phyloP scores from a whole-genome alignment of 2,329 filamentous ascomycete genomes.

The Pseudogymnoascus sp. region DNA sequence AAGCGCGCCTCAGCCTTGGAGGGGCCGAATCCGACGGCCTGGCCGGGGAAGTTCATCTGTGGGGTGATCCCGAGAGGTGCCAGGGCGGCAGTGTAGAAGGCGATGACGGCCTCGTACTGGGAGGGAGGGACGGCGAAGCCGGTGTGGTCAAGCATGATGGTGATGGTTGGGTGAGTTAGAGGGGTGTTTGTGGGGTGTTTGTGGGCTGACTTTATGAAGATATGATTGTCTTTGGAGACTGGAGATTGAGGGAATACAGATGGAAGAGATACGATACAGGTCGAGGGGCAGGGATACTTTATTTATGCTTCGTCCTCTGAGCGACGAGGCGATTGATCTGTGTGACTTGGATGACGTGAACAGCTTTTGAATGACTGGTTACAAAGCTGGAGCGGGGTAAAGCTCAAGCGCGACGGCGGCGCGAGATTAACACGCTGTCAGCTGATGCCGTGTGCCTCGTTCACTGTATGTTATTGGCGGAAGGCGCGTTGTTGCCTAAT shows the following conservation, averaged over 20 bases:
- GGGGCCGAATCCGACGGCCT: not conserved
- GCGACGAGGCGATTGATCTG: not conserved
- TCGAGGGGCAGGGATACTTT: not conserved
- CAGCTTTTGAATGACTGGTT: not conserved
- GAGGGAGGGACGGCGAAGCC: not conserved
- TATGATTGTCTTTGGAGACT: not conserved
- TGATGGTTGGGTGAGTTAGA: not conserved
- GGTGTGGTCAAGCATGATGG: not conserved
- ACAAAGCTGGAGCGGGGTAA: not conserved
- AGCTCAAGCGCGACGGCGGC: not conserved
- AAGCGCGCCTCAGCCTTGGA: not conserved
- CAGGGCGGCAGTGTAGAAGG: not conserved
- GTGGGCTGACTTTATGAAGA: not conserved
- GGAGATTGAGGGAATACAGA: not conserved
- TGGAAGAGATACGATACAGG: not conserved
- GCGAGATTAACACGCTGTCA: not conserved
- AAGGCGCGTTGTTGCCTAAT: slow-evolving; percentile 3
- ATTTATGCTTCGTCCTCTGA: not conserved
- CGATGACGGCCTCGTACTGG: not conserved
- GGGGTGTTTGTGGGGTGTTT: not conserved
- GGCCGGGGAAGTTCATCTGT: not conserved
- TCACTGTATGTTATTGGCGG: not conserved
- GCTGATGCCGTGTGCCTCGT: not conserved
- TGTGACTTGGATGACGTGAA: not conserved
- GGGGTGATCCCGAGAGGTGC: not conserved